A percentile compares a stretch with the other conserved stretches of the same genome.
Conservation (phyloP, 768 basidiomycete species). For the Amanita jacksonii region DNA sequence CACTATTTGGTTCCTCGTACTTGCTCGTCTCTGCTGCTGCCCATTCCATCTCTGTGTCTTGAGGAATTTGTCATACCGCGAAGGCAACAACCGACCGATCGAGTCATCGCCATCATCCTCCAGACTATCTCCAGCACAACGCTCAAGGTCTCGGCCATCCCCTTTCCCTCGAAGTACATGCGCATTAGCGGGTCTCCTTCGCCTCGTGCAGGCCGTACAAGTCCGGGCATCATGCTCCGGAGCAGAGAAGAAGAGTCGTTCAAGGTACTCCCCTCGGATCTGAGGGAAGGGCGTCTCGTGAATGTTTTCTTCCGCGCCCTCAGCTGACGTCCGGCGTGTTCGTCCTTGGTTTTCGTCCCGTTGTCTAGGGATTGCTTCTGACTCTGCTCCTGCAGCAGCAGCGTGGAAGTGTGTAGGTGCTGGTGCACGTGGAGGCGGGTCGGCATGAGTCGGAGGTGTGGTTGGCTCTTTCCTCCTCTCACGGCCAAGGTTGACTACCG, state of each 20-base stretch:
- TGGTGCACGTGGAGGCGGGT: conserved; percentile 18
- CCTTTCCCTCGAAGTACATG: conserved; percentile 11
- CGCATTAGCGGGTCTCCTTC: conserved; percentile 17
- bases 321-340: background rate
- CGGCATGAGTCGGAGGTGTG: conserved; percentile 3
- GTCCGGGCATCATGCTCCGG: conserved; percentile 67
- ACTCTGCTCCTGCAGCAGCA: conserved; percentile 11
- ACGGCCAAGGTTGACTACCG: background rate
- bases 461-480: background rate
- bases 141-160: conserved; percentile 4
- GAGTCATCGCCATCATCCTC: conserved; percentile 10
- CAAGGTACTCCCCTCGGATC: conserved; percentile 70
- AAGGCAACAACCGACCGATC: conserved; percentile 15
- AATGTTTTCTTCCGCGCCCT: background rate
- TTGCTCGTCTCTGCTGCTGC: conserved; percentile 2
- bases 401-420: conserved; percentile 29
- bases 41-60: conserved; percentile 4
- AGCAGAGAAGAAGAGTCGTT: conserved; percentile 73
- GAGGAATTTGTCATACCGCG: conserved; percentile 12
- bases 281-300: conserved; percentile 63
- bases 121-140: background rate
- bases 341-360: background rate
- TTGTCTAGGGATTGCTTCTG: conserved; percentile 3
- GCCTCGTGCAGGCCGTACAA: conserved; percentile 56
- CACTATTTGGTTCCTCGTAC: conserved; percentile 5